Evolutionary conservation across 352 stramenopile species (phyloP).

Genomic region (Paralagenidium karlingii): DNA sequence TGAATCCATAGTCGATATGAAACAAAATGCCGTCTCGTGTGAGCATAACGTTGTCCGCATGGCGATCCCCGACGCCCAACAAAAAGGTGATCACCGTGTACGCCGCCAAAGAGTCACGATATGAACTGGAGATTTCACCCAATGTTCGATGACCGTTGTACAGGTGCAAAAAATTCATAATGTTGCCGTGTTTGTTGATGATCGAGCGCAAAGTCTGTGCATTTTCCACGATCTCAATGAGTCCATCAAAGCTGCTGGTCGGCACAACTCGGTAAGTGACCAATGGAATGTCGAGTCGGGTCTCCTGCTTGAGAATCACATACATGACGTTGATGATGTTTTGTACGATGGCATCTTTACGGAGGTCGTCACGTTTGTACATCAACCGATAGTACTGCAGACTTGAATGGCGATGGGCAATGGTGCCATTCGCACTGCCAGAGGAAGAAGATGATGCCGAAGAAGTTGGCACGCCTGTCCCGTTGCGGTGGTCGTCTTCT

Average conservation of each 20-base stretch:
- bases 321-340: conserved; percentile 88
- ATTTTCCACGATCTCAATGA: conserved; percentile 83
- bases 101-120: conserved; percentile 88
- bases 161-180: conserved; percentile 77
- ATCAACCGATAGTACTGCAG: conserved; percentile 64
- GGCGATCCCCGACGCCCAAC: conserved; percentile 96
- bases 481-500: neutral
- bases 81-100: conserved; percentile 99
- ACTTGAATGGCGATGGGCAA: conserved; percentile 8
- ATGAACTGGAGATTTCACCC: conserved; percentile 77
- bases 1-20: conserved; percentile 99
- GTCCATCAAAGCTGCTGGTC: conserved; percentile 69
- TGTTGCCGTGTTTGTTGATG: conserved; percentile 67
- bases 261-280: conserved; percentile 80
- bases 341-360: conserved; percentile 75
- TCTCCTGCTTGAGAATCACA: conserved; percentile 76
- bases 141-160: conserved; percentile 77
- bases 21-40: conserved; percentile 94
- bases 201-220: conserved; percentile 77
- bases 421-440: too few relatives aligned
- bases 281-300: conserved; percentile 58
- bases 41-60: conserved; percentile 99
- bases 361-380: conserved; percentile 81
- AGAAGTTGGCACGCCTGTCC: neutral
- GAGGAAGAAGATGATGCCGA: too few relatives aligned